phyloP scores from a whole-genome alignment of 2,329 filamentous ascomycete genomes.

The Juglanconis oblonga region DNA sequence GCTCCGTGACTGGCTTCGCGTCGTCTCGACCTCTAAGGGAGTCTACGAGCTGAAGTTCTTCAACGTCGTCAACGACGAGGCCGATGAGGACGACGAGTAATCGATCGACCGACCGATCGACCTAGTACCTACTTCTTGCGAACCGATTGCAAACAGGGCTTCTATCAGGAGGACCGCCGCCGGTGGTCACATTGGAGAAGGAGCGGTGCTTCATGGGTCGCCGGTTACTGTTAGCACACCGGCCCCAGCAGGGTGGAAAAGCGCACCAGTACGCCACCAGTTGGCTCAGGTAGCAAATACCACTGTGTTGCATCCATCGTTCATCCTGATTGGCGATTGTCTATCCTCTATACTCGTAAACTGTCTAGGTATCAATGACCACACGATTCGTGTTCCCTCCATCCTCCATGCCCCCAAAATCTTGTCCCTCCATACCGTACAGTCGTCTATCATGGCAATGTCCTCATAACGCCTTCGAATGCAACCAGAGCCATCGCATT shows the following conservation, averaged over 20 bases:
- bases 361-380: constrained; percentile 9
- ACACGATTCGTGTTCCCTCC: neutral
- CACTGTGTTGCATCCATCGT: constrained; percentile 7
- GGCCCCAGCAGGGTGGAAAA: neutral
- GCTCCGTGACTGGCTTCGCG: constrained; percentile 99
- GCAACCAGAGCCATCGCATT: constrained; percentile 92
- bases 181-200: constrained; percentile 4
- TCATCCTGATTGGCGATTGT: neutral
- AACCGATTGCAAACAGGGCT: neutral
- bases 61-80: constrained; percentile 99
- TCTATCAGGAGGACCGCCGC: constrained; percentile 10
- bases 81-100: constrained; percentile 98
- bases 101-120: constrained; percentile 8
- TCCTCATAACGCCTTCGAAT: constrained; percentile 88
- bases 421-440: neutral
- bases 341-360: neutral
- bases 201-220: neutral
- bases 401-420: neutral
- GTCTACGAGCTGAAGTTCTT: constrained; percentile 99
- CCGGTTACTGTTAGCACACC: neutral
- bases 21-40: constrained; percentile 95
- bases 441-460: constrained; percentile 40
- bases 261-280: neutral
- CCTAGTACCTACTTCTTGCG: neutral
- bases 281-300: constrained; percentile 12